Conservation (phyloP, 208 protist genomes). For the Leishmania gerbilli region DNA sequence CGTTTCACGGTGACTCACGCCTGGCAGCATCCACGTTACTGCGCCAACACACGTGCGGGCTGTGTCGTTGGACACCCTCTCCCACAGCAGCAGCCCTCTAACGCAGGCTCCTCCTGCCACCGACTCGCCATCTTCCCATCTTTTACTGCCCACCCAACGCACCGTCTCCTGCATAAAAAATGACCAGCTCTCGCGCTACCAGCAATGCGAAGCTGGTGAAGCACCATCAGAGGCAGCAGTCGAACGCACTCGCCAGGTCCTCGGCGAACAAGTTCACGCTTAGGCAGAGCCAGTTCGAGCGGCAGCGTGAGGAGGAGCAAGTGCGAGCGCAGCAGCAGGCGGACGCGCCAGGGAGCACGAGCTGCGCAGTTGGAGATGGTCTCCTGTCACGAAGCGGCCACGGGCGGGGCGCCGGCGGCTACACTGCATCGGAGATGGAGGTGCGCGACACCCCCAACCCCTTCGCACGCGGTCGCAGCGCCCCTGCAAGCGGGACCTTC, state of each 20-base stretch:
- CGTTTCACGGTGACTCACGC: not conserved
- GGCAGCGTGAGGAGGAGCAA: constrained; percentile 71
- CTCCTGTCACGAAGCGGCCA: constrained; percentile 10
- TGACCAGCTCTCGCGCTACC: constrained; percentile 43
- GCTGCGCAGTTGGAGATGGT: constrained; percentile 17
- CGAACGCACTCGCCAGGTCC: constrained; percentile 39
- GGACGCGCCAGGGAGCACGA: constrained; percentile 9
- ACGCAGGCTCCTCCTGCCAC: not conserved
- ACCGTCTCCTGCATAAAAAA: not conserved
- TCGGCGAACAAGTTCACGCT: constrained; percentile 62
- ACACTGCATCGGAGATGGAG: constrained; percentile 30
- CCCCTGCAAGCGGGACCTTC: constrained; percentile 9
- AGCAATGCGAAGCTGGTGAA: constrained; percentile 61
- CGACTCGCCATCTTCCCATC: not conserved
- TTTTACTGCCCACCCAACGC: too few species aligned
- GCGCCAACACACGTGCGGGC: not conserved
- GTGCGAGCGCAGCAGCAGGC: constrained; percentile 30
- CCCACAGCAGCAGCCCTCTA: not conserved
- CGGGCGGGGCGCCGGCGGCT: constrained; percentile 11
- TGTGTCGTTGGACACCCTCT: not conserved
- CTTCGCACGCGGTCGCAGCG: constrained; percentile 22
- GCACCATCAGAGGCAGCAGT: constrained; percentile 46
- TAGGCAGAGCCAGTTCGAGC: constrained; percentile 81
- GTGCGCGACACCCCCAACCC: constrained; percentile 52
- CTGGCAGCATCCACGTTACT: not conserved